Percentiles rank a stretch among this genome's conserved stretches.
phyloP scores from a whole-genome alignment of 1,139 yeast genomes.

The Saccharomyces hybrid region DNA sequence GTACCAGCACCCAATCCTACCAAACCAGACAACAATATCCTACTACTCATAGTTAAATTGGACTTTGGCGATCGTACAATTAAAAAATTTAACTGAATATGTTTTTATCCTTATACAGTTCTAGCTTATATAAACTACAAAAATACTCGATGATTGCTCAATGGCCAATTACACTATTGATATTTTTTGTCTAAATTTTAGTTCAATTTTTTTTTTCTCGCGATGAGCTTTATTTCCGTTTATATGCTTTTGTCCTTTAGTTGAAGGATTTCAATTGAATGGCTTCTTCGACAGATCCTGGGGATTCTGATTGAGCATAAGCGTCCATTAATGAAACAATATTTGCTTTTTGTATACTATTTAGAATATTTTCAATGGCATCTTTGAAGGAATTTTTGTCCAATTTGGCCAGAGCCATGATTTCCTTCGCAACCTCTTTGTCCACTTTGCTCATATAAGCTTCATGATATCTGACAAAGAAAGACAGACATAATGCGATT shows the following conservation, averaged over 20 bases:
- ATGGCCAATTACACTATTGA: neutral
- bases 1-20: slow-evolving; percentile 14
- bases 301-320: neutral
- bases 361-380: slow-evolving; percentile 38
- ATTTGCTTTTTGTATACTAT: slow-evolving; percentile 28
- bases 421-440: slow-evolving; percentile 33
- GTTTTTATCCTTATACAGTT: neutral
- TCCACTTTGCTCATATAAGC: slow-evolving; percentile 34
- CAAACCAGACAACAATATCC: slow-evolving; percentile 7
- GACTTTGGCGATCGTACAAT: neutral
- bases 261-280: slow-evolving; percentile 8
- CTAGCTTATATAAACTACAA: neutral
- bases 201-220: neutral
- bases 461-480: slow-evolving; percentile 35
- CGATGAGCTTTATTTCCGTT: neutral
- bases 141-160: neutral
- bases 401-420: slow-evolving; percentile 44
- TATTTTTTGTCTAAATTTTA: neutral
- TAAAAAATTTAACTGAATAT: neutral
- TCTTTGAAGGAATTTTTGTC: slow-evolving; percentile 49
- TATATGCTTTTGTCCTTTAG: neutral
- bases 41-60: slow-evolving; percentile 5
- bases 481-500: slow-evolving; percentile 47
- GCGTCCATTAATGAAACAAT: neutral
- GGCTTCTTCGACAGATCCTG: neutral